Evolutionary conservation across 225 moss, liverwort and hornwort genomes (phyloP).

Genomic region (Polytrichum commune): DNA sequence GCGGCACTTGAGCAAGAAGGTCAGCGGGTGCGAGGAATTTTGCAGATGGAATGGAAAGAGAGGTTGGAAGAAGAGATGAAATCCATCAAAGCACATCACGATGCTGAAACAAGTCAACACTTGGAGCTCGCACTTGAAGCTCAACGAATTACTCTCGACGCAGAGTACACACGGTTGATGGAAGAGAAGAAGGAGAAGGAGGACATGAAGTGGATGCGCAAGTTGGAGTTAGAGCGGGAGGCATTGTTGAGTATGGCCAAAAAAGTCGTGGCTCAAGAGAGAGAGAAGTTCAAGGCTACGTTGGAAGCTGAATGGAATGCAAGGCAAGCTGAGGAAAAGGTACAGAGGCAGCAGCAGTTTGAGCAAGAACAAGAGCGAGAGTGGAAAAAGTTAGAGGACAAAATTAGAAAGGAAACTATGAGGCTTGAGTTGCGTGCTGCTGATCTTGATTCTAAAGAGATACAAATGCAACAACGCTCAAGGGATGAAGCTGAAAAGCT

Average conservation of each 20-base stretch:
- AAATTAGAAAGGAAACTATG: neutral
- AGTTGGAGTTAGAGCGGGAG: conserved; percentile 8
- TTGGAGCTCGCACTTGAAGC: conserved; percentile 11
- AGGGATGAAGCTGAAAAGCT: conserved; percentile 2
- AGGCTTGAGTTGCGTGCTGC: conserved; percentile 9
- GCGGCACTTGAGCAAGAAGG: neutral
- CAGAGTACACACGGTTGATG: conserved; percentile 5
- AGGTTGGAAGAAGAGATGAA: conserved; percentile 4
- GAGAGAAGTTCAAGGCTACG: neutral
- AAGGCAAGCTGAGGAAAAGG: conserved; percentile 5
- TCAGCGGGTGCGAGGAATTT: conserved; percentile 5
- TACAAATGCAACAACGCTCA: neutral
- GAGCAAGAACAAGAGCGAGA: conserved; percentile 7
- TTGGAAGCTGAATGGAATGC: conserved; percentile 10
- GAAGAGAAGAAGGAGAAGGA: conserved; percentile 12
- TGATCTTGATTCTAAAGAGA: conserved; percentile 7
- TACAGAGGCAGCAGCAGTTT: neutral
- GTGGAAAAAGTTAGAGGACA: conserved; percentile 2
- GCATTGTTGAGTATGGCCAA: conserved; percentile 11
- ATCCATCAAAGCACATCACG: conserved; percentile 3
- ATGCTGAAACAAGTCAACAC: neutral
- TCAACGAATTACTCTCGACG: conserved; percentile 5
- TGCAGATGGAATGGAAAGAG: conserved; percentile 10
- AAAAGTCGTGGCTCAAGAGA: conserved; percentile 7
- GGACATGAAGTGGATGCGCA: conserved; percentile 13